Evolutionary conservation across 192 early-diverging fungal species (phyloP), one percentile per base, ranked within the genome.

Genomic region (Gamsiella multidivaricata): DNA sequence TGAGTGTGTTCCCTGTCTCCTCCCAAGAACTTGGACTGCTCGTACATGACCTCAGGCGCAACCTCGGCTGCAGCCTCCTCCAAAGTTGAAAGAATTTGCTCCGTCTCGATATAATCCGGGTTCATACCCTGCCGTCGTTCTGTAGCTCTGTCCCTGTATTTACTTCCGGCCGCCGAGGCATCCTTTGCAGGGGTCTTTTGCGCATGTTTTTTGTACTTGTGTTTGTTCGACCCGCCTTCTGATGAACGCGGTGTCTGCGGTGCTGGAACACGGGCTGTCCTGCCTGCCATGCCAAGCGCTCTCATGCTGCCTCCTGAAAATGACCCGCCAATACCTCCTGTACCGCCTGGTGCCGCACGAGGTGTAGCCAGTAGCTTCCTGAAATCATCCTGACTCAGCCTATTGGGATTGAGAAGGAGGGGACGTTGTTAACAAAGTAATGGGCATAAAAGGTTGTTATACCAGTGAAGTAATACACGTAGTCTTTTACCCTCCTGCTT

Each of bases 101-200:
- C 90, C 18, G 85, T 90, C 62, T 85, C 88, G 54, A 61, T 83
- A 80, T 86, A 92, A 54, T 91, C 88, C 14, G 85, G 88, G 69
- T 91, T 93, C 41, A 74, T 79, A 25, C 87, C 91, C 57, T 89
- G 78, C 10, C 96, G 85, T 37, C 96, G 89, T 81, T 98, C 96
- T 1, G 91, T 93, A n/a, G 96, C 96, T 29, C 96, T 83, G 70
- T 98, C 96, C 39, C 96, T 92, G 70, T 96, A 97, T n/a, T 82
- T 66, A 22, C 68, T 66, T 28, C 63, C 61, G 3, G 54, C 53
- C 15, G 68, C 61, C 15, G 61, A 39, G 6, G 54, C 64, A n/a
- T 74, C 79, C 37, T 79, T 68, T 33, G 64, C 41, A 3, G 61
- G 49, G 15, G 61, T 76, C 51, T 78, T 82, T 46, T 78, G 53